Evolutionary conservation across 192 early-diverging fungal species (phyloP), one percentile per base, ranked within the genome.

Genomic region (Backusella westeae): DNA sequence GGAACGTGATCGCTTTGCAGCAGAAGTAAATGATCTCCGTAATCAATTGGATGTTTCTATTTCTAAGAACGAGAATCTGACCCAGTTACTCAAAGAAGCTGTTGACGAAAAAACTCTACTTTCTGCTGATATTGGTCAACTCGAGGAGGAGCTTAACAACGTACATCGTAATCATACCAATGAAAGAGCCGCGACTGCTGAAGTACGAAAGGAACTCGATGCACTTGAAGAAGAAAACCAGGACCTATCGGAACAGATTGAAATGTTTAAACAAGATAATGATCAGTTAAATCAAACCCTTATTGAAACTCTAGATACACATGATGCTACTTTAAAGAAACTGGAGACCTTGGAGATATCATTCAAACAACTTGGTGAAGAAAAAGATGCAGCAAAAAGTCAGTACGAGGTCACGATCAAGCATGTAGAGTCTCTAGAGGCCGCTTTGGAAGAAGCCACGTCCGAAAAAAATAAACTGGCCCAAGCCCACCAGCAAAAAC

Each of bases 11-110:
- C 56, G 56, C 23, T 63, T 63, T 23, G 36, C 84, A 21, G 74
- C 77, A 69, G 85, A 88, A 71, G 75, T 77, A 10, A 65, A 49
- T 14, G 65, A 26, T 15, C 75, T 87, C 2, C 79, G 86, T 70
- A 39, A 56, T 5, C 44, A 74, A 14, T 44, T 84, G 17, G 80
- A 86, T 41, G 44, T 69, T 46, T 85, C 9, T 14, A 63, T 12
- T 29, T 29, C 23, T n/a, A 63, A 63, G 23, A 63, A 29, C 4
- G 23, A 63, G 23, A 4, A 10, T n/a, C 10, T 63, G 4, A 29
- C 56, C 10, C 56, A 26, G 12, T 29, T 63, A 63, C 56, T 63
- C 14, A 63, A 63, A 29, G 56, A 63, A 23, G 56, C 56, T 63
- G 56, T 10, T 3, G 56, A 63, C 23, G 56, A 63, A 29, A 63